Evolutionary conservation across 768 basidiomycete species (phyloP).

Genomic region (Suillus cothurnatus): DNA sequence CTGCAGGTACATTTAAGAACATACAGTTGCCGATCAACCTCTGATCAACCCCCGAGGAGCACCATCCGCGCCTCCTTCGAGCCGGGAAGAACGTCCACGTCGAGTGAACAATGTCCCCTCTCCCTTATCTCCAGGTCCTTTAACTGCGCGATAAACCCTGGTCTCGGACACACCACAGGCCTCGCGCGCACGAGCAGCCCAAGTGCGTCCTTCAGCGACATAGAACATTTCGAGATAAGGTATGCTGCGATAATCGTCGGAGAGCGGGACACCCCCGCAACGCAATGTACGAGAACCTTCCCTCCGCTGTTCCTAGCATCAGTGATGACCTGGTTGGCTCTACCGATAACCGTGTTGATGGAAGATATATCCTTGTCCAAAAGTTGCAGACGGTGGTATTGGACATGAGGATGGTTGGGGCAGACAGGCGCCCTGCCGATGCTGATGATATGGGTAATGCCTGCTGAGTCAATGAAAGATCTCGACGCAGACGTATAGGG

Average conservation of each 20-base stretch:
- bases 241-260: slow-evolving; percentile 45
- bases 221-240: slow-evolving; percentile 38
- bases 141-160: slow-evolving; percentile 46
- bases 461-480: slow-evolving; percentile 34
- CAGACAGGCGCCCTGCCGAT: slow-evolving; percentile 38
- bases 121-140: slow-evolving; percentile 25
- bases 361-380: slow-evolving; percentile 35
- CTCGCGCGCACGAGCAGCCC: slow-evolving; percentile 36
- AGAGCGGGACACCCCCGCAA: slow-evolving; percentile 48
- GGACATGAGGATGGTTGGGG: slow-evolving; percentile 29
- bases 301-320: slow-evolving; percentile 32
- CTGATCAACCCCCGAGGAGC: neutral
- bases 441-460: slow-evolving; percentile 44
- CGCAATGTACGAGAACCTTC: slow-evolving; percentile 46
- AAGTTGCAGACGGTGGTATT: slow-evolving; percentile 42
- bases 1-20: neutral
- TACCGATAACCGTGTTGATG: slow-evolving; percentile 18
- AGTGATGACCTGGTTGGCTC: slow-evolving; percentile 21
- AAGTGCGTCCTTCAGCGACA: slow-evolving; percentile 42
- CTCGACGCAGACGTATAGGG: slow-evolving; percentile 42
- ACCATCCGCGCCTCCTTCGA: slow-evolving; percentile 4
- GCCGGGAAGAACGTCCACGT: slow-evolving; percentile 38
- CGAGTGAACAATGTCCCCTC: slow-evolving; percentile 30
- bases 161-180: slow-evolving; percentile 42
- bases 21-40: neutral